Evolutionary conservation across 2,329 filamentous ascomycete species (phyloP), one percentile per base, ranked within the genome.

Genomic region (Nemania sp.): DNA sequence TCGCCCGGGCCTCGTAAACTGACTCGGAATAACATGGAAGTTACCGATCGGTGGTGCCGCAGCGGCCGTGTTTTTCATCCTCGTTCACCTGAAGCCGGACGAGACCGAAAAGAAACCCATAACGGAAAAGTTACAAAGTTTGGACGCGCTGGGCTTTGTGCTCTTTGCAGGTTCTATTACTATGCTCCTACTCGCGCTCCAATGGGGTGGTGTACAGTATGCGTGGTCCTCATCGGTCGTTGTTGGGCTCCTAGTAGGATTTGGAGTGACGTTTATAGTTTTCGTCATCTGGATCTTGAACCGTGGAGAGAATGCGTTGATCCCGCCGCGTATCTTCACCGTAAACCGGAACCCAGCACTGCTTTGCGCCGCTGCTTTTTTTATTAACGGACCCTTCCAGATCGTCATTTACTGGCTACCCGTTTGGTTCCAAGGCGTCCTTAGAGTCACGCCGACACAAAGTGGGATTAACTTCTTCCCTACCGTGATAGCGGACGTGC

Each of bases 161-260:
- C 25, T 45, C 1, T 15, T 54, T 12, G 25, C 40, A 13, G 51
- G 39, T 6, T 2, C 39, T 2, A 47, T 65, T 1, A 57, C 42
- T 10, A 64, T 66, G 64, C 53, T 68, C 1, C 39, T 68, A 0
- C 43, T 68, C 1, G 62, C 60, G 10, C 48, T 68, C 0, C 60
- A 65, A 15, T 68, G 64, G 65, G 55, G 55, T n/a, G 64, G 54
- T 7, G 37, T 54, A 6, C 20, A 49, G 6, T 65, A 54, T 34
- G 20, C 60, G 2, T 68, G 63, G 67, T 17, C 17, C 3, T 59
- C 69, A 62, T 66, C 63, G 1, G 17, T 58, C 11, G 52, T 72
- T 20, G 65, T 70, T 37, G 69, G 68, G 1, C 54, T 64, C n/a
- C 56, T 72, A 13, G 65, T 70, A 2, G 64, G 66, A 1, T 52